Conservation (phyloP, 306 rosid species). For the Abrus pulchellus region DNA sequence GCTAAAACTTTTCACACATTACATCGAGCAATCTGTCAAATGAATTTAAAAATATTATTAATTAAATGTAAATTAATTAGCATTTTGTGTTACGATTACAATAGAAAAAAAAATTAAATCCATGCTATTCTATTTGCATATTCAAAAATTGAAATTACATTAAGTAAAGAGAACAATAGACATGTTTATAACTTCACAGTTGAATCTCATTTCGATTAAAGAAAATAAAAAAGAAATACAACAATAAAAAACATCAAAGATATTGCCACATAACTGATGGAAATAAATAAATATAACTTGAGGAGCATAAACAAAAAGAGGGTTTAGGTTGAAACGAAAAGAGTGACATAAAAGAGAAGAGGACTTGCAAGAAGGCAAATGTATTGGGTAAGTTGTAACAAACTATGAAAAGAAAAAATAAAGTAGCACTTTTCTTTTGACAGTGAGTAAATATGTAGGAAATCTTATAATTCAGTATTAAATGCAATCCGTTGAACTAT, state of each 20-base stretch:
- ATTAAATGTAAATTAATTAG: neutral
- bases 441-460: too few species aligned
- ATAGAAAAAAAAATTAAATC: neutral
- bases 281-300: neutral
- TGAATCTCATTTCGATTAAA: conserved; percentile 3
- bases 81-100: neutral
- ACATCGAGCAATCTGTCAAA: conserved; percentile 37
- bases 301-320: neutral
- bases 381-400: too few species aligned
- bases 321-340: neutral
- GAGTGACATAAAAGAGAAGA: neutral
- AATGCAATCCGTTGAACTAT: too few species aligned
- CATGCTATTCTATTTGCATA: conserved; percentile 7
- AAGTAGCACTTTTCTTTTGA: too few species aligned
- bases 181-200: neutral
- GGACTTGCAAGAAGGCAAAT: conserved; percentile 10
- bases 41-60: conserved; percentile 9
- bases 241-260: neutral
- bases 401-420: too few species aligned
- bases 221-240: neutral
- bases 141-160: conserved; percentile 37
- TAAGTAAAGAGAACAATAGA: neutral
- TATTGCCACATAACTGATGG: conserved; percentile 1
- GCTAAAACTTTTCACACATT: conserved; percentile 33
- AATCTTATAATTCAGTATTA: too few species aligned